Evolutionary conservation across 1,284 basidiomycete genomes (phyloP), one percentile per base, ranked within the genome.

Genomic region (Ustanciosporium gigantosporum): DNA sequence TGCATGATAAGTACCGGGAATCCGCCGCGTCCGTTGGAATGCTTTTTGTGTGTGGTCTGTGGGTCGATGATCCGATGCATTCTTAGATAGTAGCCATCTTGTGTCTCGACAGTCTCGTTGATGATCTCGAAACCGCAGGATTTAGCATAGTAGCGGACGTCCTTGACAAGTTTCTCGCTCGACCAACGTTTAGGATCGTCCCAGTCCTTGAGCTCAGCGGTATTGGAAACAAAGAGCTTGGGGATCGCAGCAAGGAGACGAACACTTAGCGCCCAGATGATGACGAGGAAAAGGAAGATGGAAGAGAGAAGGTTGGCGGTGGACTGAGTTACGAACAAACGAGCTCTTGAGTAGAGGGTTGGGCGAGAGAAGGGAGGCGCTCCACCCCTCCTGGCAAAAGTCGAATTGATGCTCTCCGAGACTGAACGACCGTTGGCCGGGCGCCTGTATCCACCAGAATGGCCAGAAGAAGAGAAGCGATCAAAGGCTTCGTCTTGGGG

Each of bases 1-100:
- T 86, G 84, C 58, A 84, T 80, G 59, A 85, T 81, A 11, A 85
- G 76, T n/a, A 85, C 81, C 1, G 84, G 84, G 76, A 81, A 85
- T 1, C 83, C 83, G 19, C 81, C 81, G 8, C 43, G 38, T 0
- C 82, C 82, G 58, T 82, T 81, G 4, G 78, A 53, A 27, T 78
- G 77, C 17, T 72, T 71, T 49, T 77, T 71, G 5, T 65, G 48
- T 35, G 46, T 52, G 61, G 81, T 78, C 36, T 80, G 62, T 15
- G 81, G 81, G 57, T 82, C 81, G 44, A 84, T 79, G 43, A 85
- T 81, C 38, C 81, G 79, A 73, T 84, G 81, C 64, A 84, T 79
- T 37, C 82, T 79, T 25, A 85, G 72, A 31, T 78, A 78, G 70
- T 82, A 86, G 5, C 84, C 84, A 66, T 86, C 84, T 50, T 84